Percentiles rank a stretch among this genome's conserved stretches.
phyloP scores from a whole-genome alignment of 2,329 filamentous ascomycete species.

The Balansia obtecta region DNA sequence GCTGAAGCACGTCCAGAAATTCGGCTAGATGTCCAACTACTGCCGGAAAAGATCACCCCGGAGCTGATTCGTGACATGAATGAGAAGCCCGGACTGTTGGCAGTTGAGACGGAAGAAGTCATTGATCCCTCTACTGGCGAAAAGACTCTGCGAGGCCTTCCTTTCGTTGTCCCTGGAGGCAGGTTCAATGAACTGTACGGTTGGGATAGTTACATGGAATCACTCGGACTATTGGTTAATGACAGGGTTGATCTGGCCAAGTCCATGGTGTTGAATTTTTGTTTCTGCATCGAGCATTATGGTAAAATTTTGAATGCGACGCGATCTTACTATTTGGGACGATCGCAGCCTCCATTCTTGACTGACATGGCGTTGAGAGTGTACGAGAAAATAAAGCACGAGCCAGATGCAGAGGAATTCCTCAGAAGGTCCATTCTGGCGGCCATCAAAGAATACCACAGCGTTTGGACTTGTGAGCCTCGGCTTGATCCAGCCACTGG shows the following conservation, averaged over 20 bases:
- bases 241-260: slow-evolving; percentile 81
- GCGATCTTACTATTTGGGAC: slow-evolving; percentile 84
- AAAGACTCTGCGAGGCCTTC: slow-evolving; percentile 63
- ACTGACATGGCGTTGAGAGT: slow-evolving; percentile 95
- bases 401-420: slow-evolving; percentile 70
- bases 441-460: slow-evolving; percentile 94
- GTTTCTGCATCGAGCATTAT: slow-evolving; percentile 96
- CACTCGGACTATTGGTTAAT: slow-evolving; percentile 75
- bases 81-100: slow-evolving; percentile 74
- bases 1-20: slow-evolving; percentile 71
- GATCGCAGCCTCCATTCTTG: slow-evolving; percentile 91
- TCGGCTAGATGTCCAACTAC: slow-evolving; percentile 71
- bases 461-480: slow-evolving; percentile 71
- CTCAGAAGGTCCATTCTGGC: slow-evolving; percentile 68
- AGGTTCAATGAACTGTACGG: slow-evolving; percentile 98
- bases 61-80: slow-evolving; percentile 77
- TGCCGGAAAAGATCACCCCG: slow-evolving; percentile 66
- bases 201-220: slow-evolving; percentile 99
- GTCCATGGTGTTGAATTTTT: slow-evolving; percentile 91
- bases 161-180: slow-evolving; percentile 94
- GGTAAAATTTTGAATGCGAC: slow-evolving; percentile 98
- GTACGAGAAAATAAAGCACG: slow-evolving; percentile 84
- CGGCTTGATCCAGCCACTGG: slow-evolving; percentile 67
- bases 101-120: slow-evolving; percentile 75
- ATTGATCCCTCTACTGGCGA: slow-evolving; percentile 50